Evolutionary conservation across 2,329 filamentous ascomycete genomes (phyloP).

Genomic region (Xylaria digitata): DNA sequence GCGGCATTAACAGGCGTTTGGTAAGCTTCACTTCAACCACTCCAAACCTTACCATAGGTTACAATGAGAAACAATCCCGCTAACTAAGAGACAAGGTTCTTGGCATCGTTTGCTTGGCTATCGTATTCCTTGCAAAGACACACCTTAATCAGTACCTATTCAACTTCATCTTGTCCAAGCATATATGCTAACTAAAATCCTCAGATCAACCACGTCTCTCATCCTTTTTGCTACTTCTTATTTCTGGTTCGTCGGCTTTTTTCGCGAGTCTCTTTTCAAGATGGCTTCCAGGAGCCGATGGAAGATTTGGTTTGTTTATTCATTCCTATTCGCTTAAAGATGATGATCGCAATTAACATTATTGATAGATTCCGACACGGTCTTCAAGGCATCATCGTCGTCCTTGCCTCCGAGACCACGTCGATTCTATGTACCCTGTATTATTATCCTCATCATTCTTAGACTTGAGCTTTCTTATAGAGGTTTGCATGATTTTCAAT

Average conservation of each 20-base stretch:
- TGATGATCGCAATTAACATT: constrained; percentile 25
- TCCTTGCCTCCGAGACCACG: constrained; percentile 60
- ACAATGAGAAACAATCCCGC: constrained; percentile 13
- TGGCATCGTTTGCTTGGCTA: constrained; percentile 62
- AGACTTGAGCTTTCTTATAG: constrained; percentile 62
- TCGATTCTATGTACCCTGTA: constrained; percentile 57
- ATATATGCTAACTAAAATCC: constrained; percentile 31
- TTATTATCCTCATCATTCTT: constrained; percentile 59
- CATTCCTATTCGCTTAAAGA: not conserved
- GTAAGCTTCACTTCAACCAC: constrained; percentile 44
- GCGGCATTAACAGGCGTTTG: constrained; percentile 53
- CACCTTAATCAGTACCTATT: constrained; percentile 58
- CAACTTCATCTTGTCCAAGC: not conserved
- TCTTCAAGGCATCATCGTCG: constrained; percentile 51
- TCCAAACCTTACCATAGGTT: not conserved
- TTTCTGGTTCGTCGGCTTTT: constrained; percentile 58
- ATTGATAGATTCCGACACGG: constrained; percentile 46
- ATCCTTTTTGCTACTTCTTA: constrained; percentile 58
- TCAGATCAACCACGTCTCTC: constrained; percentile 63
- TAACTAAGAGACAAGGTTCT: constrained; percentile 52
- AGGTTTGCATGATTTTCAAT: constrained; percentile 62
- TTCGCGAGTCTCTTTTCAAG: constrained; percentile 56
- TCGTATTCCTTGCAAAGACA: constrained; percentile 60
- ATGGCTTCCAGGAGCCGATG: constrained; percentile 61
- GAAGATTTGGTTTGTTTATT: constrained; percentile 56